Base-by-base conservation (phyloP, 2,329 filamentous ascomycete species). In the Fusarium sp. region DNA sequence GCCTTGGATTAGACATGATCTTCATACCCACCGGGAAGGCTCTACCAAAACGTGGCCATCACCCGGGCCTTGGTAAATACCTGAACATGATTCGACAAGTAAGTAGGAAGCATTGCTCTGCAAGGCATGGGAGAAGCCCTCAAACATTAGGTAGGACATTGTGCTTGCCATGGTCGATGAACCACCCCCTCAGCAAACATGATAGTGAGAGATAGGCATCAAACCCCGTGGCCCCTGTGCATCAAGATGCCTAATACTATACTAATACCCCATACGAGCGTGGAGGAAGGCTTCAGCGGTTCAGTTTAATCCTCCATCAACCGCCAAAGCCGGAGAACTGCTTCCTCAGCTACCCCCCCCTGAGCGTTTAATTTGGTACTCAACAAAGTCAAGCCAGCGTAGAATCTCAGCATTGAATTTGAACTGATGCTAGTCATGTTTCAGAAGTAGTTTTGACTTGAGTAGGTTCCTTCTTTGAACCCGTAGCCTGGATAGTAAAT, bases 341-440 rank as follows among this genome's bases (percentile, higher is more conserved):
- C 43, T 22, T 13, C 2, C 22, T 10, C 20, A 8, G 20, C n/a
- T n/a, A n/a, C n/a, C n/a, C n/a, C n/a, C n/a, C n/a, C n/a, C n/a
- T n/a, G n/a, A n/a, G n/a, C n/a, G n/a, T n/a, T n/a, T n/a, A n/a
- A n/a, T n/a, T n/a, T n/a, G n/a, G n/a, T n/a, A n/a, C n/a, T n/a
- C n/a, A 48, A 48, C 20, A 16, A 2, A 9, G 7, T 2, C 8
- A 24, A 24, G 20, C 16, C 4, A 45, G 2, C 8, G 13, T 24
- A 16, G 24, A 45, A n/a, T 9, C 37, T 5, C 18, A n/a, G 18
- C 18, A 10, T n/a, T n/a, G 18, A 10, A n/a, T n/a, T n/a, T 8
- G 9, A n/a, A n/a, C 0, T n/a, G 13, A 7, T 16, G 5, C 4
- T 22, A 5, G 4, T 14, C 9, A 6, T 7, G n/a, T 7, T 13